Evolutionary conservation across 495 filamentous ascomycete species (phyloP).

Genomic region (Penicillium mononematosum): DNA sequence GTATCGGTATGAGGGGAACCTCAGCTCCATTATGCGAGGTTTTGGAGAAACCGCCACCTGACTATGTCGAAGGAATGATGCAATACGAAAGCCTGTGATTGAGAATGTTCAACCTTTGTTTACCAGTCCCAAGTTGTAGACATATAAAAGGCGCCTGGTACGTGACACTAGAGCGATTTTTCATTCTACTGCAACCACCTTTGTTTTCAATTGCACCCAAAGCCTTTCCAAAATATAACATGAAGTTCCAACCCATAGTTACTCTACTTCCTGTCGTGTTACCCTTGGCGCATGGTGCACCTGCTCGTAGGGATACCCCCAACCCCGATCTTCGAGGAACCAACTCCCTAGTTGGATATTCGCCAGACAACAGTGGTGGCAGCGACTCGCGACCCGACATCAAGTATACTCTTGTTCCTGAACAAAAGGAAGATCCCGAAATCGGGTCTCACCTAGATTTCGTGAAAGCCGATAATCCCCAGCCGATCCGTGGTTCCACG

Average conservation of each 20-base stretch:
- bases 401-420: constrained; percentile 47
- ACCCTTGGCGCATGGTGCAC: constrained; percentile 19
- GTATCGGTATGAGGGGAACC: constrained; percentile 3
- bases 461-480: constrained; percentile 57
- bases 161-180: background rate
- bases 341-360: constrained; percentile 38
- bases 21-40: background rate
- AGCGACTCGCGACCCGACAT: constrained; percentile 35
- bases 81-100: background rate
- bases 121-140: background rate
- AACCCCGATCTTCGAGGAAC: constrained; percentile 39
- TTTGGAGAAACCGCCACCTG: background rate
- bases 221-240: background rate
- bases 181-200: background rate
- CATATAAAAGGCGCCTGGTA: background rate
- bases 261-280: constrained; percentile 10
- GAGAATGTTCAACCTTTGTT: background rate
- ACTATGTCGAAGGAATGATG: background rate
- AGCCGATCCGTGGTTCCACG: constrained; percentile 62
- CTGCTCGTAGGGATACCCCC: constrained; percentile 15
- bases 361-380: constrained; percentile 31
- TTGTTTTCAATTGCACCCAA: background rate
- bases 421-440: constrained; percentile 56
- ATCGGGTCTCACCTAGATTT: constrained; percentile 65
- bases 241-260: constrained; percentile 18